Base-by-base conservation (phyloP, 768 basidiomycete genomes). In the Pleurotus salmoneostramineus region DNA sequence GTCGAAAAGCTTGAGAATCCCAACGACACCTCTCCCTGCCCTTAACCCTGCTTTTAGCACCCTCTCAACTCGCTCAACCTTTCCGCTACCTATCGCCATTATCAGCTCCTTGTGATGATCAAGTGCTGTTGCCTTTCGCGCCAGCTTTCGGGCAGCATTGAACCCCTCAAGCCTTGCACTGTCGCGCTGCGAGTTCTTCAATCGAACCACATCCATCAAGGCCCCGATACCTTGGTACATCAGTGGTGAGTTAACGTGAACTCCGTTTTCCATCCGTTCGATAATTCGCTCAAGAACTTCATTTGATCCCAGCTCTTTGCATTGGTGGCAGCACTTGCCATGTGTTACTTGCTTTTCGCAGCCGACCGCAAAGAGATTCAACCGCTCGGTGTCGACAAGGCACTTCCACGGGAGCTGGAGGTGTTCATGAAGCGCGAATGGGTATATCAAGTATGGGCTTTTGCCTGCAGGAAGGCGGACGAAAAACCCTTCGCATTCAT, bases 401-500 rank as follows among this genome's bases (percentile, higher is more conserved):
- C 66, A 69, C 49, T 63, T 45, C 69, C 68, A 71, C 8, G 68
- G 67, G 49, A 63, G 50, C 2, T 47, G n/a, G 4, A 63, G 57
- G 5, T 37, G 57, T 15, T 65, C 55, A 50, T 71, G 69, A 0
- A 71, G 60, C 3, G 58, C 56, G 57, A 68, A 71, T 0, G 65
- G 69, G 58, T 68, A 71, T 0, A 57, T n/a, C 4, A 60, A 58
- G 46, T 67, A 62, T 11, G 65, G 62, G 33, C 59, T 68, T 58
- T 62, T 60, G 31, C 62, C 62, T 3, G 56, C 50, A 27, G 65
- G 66, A 34, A 71, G 59, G 10, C 31, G 33, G 1, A 69, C 52
- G 61, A 11, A 32, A 12, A 52, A 58, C 2, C 58, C 72, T 63
- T 66, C 60, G 17, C 60, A 62, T n/a, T 2, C 68, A 66, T 42